Base-by-base conservation (phyloP, 306 rosid genomes). In the Glycine tomentella region DNA sequence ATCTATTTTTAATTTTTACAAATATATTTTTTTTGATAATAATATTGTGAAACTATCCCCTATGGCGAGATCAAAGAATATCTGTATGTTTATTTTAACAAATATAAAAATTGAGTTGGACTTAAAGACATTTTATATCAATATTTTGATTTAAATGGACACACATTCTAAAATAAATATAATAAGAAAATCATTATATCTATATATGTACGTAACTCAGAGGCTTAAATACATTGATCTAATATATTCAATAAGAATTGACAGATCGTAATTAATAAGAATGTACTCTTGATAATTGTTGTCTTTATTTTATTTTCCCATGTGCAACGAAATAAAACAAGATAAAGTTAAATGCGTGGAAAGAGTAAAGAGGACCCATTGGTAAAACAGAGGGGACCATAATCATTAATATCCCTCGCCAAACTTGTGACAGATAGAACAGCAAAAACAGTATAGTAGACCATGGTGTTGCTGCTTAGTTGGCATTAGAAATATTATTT, bases 361-460 rank as follows among this genome's bases (percentile, higher is more conserved):
- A 74, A 33, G 42, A 15, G 57, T 9, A 15, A 42, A 25, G 57
- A 72, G 48, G 65, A 16, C 55, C 55, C 67, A 62, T 34, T 9
- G n/a, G 25, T 16, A 25, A 40, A 45, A 67, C 31, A 46, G 1
- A 31, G 2, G 83, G n/a, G 83, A 44, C 86, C 83, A 72, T 48
- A 57, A 52, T 72, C 38, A 66, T 79, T 46, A 78, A 49, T 34
- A 17, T 13, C 16, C 57, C 4, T 34, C 7, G 13, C 65, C 66
- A 78, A 78, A 62, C 0, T 13, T 66, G 78, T 58, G 83, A 25
- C 10, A 16, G 70, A 73, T 69, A 77, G 49, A 6, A 17, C 14
- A 79, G 36, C 72, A 67, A 69, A 59, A 74, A 13, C 12, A 61
- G 64, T 15, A 55, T 7, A 15, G 61, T 73, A 68, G 53, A 82